These are phyloP conservation scores for Vitis rotundifolia DNA, from an alignment of 164 flowering plant genomes.

Conservation along the genomic window DNA sequence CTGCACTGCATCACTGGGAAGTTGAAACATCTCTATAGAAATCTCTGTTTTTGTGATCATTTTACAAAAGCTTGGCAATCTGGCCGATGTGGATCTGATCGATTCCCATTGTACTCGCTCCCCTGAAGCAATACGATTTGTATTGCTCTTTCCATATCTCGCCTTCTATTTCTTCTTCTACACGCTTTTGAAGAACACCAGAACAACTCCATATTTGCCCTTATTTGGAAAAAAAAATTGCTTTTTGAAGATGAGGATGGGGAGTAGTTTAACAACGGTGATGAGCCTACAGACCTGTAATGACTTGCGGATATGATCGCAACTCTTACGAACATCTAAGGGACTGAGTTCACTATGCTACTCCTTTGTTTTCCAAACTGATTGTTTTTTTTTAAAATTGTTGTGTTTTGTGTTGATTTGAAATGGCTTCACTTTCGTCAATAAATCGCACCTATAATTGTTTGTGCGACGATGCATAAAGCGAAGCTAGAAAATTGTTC, in stretches of 20 bases:
- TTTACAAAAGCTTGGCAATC: conserved; percentile 23
- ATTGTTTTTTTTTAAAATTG: not conserved
- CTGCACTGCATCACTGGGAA: not conserved
- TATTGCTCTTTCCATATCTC: conserved; percentile 19
- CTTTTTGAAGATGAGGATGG: not conserved
- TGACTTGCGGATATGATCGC: conserved; percentile 60
- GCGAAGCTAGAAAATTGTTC: conserved; percentile 28
- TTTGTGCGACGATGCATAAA: not conserved
- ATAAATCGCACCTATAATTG: not conserved
- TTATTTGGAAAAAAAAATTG: not conserved
- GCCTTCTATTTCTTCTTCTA: conserved; percentile 3
- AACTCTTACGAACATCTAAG: conserved; percentile 54
- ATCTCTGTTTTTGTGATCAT: not conserved
- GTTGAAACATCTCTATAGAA: not conserved
- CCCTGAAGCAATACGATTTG: conserved; percentile 40
- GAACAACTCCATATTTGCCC: conserved; percentile 18
- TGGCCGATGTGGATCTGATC: conserved; percentile 29
- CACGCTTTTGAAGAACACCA: conserved; percentile 16
- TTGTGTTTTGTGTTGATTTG: not conserved
- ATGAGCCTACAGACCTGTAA: conserved; percentile 50
- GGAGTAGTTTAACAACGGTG: conserved; percentile 14
- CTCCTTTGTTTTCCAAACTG: not conserved
- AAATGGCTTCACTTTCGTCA: conserved; percentile 8
- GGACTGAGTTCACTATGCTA: conserved; percentile 40
- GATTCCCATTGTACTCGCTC: conserved; percentile 39